Evolutionary conservation across 2,329 filamentous ascomycete genomes (phyloP).

Genomic region (Hirsutella thompsonii): DNA sequence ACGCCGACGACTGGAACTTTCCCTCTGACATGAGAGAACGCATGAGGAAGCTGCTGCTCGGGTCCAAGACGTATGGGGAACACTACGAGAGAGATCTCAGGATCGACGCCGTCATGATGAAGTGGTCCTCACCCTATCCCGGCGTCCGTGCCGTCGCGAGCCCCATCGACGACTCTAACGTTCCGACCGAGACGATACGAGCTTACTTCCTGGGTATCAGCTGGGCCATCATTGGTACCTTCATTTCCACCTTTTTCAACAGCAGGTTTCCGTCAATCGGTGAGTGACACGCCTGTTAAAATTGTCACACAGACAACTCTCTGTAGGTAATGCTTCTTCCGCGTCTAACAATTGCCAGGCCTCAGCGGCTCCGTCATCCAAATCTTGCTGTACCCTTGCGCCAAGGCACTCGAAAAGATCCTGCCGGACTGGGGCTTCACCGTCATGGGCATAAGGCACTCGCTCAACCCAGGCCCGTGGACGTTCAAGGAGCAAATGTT

Average conservation of each 20-base stretch:
- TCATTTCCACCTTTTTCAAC: slow-evolving; percentile 27
- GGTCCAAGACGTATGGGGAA: slow-evolving; percentile 25
- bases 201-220: slow-evolving; percentile 26
- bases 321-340: not conserved
- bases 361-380: slow-evolving; percentile 25
- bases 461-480: slow-evolving; percentile 40
- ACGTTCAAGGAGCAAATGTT: slow-evolving; percentile 47
- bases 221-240: slow-evolving; percentile 11
- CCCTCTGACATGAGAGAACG: slow-evolving; percentile 27
- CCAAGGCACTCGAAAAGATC: slow-evolving; percentile 25
- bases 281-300: not conserved
- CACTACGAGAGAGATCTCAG: slow-evolving; percentile 27
- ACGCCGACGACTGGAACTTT: slow-evolving; percentile 31
- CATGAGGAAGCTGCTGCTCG: slow-evolving; percentile 23
- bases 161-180: slow-evolving; percentile 18
- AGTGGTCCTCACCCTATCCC: slow-evolving; percentile 27
- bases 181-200: slow-evolving; percentile 26
- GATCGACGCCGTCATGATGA: slow-evolving; percentile 25
- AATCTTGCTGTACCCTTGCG: slow-evolving; percentile 33
- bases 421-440: slow-evolving; percentile 32
- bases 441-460: slow-evolving; percentile 25
- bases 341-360: slow-evolving; percentile 6
- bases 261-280: slow-evolving; percentile 24
- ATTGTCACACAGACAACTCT: too few species aligned
- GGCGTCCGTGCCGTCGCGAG: slow-evolving; percentile 27